A percentile compares a stretch with the other conserved stretches of the same genome.
Conservation (phyloP, 495 filamentous ascomycete species). For the Parachaetomium inaequale region DNA sequence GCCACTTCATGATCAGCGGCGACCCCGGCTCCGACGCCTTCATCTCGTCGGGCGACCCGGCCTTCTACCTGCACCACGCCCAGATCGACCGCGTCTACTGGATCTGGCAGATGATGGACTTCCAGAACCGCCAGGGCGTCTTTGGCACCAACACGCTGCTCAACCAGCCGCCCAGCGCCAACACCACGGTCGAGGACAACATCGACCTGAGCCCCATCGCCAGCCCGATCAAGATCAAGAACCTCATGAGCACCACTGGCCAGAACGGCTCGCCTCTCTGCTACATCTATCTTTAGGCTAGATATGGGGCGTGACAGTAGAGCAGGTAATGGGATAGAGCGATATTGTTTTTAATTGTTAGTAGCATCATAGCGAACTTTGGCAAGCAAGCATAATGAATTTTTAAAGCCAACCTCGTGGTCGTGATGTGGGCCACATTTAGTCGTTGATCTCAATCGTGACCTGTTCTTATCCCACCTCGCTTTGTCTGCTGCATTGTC, state of each 20-base stretch:
- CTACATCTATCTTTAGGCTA: conserved; percentile 32
- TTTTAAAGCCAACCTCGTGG: too few relatives aligned
- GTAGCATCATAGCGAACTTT: too few relatives aligned
- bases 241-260: conserved; percentile 30
- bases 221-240: conserved; percentile 24
- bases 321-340: neutral
- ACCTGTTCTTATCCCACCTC: too few relatives aligned
- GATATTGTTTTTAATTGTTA: neutral
- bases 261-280: conserved; percentile 19
- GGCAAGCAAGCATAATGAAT: too few relatives aligned
- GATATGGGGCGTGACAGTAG: neutral
- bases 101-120: conserved; percentile 65
- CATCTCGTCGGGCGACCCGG: conserved; percentile 59
- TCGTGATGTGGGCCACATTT: too few relatives aligned
- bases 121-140: conserved; percentile 44
- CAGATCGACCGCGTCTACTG: conserved; percentile 66
- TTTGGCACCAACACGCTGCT: conserved; percentile 29
- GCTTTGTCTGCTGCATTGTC: too few relatives aligned
- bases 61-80: conserved; percentile 66
- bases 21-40: conserved; percentile 51
- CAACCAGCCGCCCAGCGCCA: conserved; percentile 39
- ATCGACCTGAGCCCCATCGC: conserved; percentile 24
- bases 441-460: too few relatives aligned
- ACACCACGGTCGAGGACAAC: conserved; percentile 33
- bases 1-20: conserved; percentile 49